These are phyloP conservation scores for Ascochyta viciae-villosae DNA, from an alignment of 2,329 filamentous ascomycete genomes.

Conservation along the genomic window DNA sequence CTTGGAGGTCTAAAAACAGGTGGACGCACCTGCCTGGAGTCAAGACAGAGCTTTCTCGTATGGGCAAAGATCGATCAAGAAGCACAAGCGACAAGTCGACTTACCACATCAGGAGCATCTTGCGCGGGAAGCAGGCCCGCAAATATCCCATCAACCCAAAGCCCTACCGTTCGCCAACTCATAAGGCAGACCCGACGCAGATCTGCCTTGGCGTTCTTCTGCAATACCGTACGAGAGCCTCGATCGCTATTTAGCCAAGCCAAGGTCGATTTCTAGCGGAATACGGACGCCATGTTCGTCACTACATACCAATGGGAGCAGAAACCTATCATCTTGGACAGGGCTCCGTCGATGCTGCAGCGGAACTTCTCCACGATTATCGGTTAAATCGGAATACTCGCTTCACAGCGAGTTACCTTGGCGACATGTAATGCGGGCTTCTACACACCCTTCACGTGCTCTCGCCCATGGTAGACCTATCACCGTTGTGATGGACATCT, in stretches of 20 bases:
- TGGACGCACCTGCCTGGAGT: too few species aligned
- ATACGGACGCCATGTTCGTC: constrained; percentile 6
- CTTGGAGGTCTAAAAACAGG: too few species aligned
- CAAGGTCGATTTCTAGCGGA: neutral
- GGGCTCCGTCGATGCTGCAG: neutral
- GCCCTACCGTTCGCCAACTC: neutral
- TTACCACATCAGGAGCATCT: neutral
- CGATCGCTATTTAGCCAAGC: neutral
- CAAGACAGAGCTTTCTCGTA: neutral
- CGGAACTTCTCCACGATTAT: neutral
- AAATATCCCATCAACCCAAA: neutral
- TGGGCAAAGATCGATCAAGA: neutral
- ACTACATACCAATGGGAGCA: neutral
- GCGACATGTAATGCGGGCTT: neutral
- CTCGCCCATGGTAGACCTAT: neutral
- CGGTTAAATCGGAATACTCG: constrained; percentile 8
- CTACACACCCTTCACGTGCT: neutral
- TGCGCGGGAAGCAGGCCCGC: constrained; percentile 5
- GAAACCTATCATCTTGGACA: neutral
- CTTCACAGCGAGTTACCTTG: neutral
- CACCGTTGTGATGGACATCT: neutral
- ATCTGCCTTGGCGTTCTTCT: neutral
- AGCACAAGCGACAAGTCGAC: neutral
- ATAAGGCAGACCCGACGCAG: neutral
- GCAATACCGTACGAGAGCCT: neutral